Percentiles rank a stretch among this genome's conserved stretches.
phyloP scores from a whole-genome alignment of 2,329 filamentous ascomycete genomes.

The Biscogniauxia mediterranea region DNA sequence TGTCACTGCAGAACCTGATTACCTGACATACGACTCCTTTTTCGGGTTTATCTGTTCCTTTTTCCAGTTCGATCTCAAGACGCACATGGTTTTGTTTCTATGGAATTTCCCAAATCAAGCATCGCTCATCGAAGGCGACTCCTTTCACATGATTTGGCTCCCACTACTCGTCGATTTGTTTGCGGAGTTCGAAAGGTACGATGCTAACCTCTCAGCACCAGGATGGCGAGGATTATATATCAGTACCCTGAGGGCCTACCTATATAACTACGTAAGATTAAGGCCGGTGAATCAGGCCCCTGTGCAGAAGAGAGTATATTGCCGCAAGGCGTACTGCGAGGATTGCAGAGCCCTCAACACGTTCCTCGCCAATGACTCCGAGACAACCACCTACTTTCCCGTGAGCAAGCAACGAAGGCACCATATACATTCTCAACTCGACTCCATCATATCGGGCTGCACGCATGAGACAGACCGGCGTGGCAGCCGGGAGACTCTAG shows the following conservation, averaged over 20 bases:
- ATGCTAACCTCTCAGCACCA: slow-evolving; percentile 9
- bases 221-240: slow-evolving; percentile 27
- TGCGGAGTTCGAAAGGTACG: slow-evolving; percentile 6
- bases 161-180: slow-evolving; percentile 29
- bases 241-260: slow-evolving; percentile 20
- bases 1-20: background rate
- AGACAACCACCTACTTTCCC: slow-evolving; percentile 9
- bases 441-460: slow-evolving; percentile 17
- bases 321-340: slow-evolving; percentile 15
- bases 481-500: slow-evolving; percentile 14
- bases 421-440: slow-evolving; percentile 24
- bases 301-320: slow-evolving; percentile 13
- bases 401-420: slow-evolving; percentile 16
- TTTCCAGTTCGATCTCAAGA: slow-evolving; percentile 14
- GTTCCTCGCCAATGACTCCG: slow-evolving; percentile 24
- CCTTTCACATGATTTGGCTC: slow-evolving; percentile 30
- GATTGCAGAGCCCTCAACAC: slow-evolving; percentile 27
- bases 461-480: slow-evolving; percentile 16
- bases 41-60: slow-evolving; percentile 13
- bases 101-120: slow-evolving; percentile 18
- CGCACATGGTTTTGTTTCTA: slow-evolving; percentile 20
- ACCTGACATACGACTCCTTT: slow-evolving; percentile 5
- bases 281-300: slow-evolving; percentile 9
- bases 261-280: slow-evolving; percentile 21
- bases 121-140: slow-evolving; percentile 9